phyloP scores from a whole-genome alignment of 331 rosid species.

The Rosa hybrid region DNA sequence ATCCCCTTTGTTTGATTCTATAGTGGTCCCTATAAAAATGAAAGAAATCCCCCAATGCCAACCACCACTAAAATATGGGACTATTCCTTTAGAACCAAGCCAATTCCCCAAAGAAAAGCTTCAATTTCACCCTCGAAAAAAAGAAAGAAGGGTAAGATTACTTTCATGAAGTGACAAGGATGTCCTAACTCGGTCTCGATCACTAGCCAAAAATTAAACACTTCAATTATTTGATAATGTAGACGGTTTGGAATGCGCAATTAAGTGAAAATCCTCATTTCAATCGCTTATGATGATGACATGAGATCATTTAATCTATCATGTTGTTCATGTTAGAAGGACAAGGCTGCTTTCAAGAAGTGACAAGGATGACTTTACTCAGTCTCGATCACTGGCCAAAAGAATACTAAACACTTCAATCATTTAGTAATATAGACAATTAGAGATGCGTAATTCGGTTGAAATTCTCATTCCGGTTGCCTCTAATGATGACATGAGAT shows the following conservation, averaged over 20 bases:
- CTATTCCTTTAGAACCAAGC: constrained; percentile 27
- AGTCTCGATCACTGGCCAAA: background rate
- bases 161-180: constrained; percentile 12
- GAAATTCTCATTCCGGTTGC: background rate
- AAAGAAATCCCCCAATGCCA: constrained; percentile 21
- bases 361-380: background rate
- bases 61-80: constrained; percentile 16
- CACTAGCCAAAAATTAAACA: background rate
- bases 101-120: constrained; percentile 5
- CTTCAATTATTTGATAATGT: constrained; percentile 10
- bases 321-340: background rate
- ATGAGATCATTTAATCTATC: background rate
- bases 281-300: background rate
- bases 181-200: constrained; percentile 9
- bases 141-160: background rate
- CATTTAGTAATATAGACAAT: background rate
- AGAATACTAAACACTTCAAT: constrained; percentile 9
- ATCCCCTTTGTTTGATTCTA: constrained; percentile 26
- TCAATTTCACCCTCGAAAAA: constrained; percentile 10
- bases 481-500: background rate
- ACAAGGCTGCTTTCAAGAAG: constrained; percentile 4
- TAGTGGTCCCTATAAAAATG: constrained; percentile 23
- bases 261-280: background rate
- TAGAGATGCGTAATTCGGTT: background rate
- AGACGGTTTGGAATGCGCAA: background rate